Base-by-base conservation (phyloP, 2,329 filamentous ascomycete species). In the Colletotrichum sp. region DNA sequence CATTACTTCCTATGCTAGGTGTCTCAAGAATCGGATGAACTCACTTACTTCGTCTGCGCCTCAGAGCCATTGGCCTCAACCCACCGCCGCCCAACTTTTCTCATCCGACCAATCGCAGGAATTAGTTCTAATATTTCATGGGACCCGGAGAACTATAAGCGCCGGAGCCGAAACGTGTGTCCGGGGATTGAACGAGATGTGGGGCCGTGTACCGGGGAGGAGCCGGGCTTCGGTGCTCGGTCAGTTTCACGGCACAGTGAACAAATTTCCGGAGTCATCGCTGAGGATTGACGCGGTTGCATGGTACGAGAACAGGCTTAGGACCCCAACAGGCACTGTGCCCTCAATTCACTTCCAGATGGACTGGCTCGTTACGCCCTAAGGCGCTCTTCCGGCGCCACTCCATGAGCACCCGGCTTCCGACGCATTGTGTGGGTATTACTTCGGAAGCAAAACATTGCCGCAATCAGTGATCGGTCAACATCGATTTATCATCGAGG, bases 261-360 rank as follows among this genome's bases (percentile, higher is more conserved):
- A 13, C 9, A 48, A 3, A 13, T 25, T 1, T 8, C 7, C 0
- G 6, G 11, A 52, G 11, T 52, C 1, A 13, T 52, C 44, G 6
- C 44, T 25, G 11, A 13, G 16, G 0, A 22, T 6, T 13, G 6
- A 52, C n/a, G 44, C 19, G 19, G 39, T 25, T 22, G n/a, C n/a
- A 5, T 22, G 2, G 44, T 52, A 25, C 3, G n/a, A 52, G 16
- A n/a, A 12, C 3, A 52, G 2, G 6, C 6, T 22, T 2, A 52
- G 2, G 6, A 4, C 11, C 11, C 44, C 12, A 13, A 52, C n/a
- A 25, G n/a, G 2, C 44, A 52, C 44, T 22, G 44, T 52, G 3
- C n/a, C 0, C n/a, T 22, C 6, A 3, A 52, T 4, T 22, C 0
- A 48, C 6, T 48, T 22, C 19, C 19, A 52, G 44, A 52, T 2